Evolutionary conservation across 805 yeast species (phyloP).

Genomic region (Zygoascus tannicola): DNA sequence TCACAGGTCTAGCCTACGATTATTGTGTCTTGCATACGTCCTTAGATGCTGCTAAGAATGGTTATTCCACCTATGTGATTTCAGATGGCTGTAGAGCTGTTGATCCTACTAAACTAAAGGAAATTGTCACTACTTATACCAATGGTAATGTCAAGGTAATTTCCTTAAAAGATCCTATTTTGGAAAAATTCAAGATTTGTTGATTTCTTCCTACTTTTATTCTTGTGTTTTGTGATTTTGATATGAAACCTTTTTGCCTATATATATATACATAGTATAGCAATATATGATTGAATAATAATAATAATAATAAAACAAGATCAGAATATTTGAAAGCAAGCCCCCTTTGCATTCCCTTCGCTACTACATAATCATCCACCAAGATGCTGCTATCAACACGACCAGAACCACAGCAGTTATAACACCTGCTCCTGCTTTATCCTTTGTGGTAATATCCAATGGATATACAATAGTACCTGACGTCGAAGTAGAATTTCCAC

Average conservation of each 20-base stretch:
- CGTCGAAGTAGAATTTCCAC: conserved; percentile 32
- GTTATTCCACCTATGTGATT: conserved; percentile 57
- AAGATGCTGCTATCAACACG: conserved; percentile 11
- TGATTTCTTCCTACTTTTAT: neutral
- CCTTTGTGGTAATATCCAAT: conserved; percentile 15
- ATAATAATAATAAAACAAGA: neutral
- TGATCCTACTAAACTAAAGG: conserved; percentile 3
- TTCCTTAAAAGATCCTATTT: neutral
- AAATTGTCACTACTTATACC: neutral
- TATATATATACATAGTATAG: neutral
- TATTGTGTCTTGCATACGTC: conserved; percentile 78
- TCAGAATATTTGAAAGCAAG: too few relatives aligned
- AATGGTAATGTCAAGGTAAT: neutral
- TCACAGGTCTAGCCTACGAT: conserved; percentile 82
- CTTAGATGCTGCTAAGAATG: conserved; percentile 50
- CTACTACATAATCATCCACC: conserved; percentile 19
- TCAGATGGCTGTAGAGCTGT: conserved; percentile 43
- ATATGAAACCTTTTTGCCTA: too few relatives aligned
- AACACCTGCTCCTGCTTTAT: conserved; percentile 20
- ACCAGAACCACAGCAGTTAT: conserved; percentile 17
- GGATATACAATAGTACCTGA: neutral
- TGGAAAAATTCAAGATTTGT: neutral
- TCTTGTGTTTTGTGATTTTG: too few relatives aligned
- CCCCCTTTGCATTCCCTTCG: too few relatives aligned
- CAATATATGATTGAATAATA: neutral